phyloP scores from a whole-genome alignment of 2,329 filamentous ascomycete genomes.

The Dactylellina leptospora region DNA sequence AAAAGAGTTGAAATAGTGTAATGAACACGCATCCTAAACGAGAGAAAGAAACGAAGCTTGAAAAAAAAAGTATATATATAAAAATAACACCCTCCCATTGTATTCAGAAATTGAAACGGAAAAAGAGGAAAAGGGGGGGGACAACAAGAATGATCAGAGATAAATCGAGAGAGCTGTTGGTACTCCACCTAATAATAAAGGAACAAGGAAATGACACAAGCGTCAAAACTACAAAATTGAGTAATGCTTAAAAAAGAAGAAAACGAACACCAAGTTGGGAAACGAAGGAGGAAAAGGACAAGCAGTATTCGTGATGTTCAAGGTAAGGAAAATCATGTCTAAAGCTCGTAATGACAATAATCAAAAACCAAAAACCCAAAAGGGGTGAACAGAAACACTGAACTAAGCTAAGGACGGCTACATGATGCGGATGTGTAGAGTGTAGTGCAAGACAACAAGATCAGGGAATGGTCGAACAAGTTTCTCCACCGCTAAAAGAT shows the following conservation, averaged over 20 bases:
- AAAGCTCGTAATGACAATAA: constrained; percentile 53
- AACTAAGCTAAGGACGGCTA: constrained; percentile 16
- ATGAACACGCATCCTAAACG: constrained; percentile 39
- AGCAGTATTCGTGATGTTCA: constrained; percentile 54
- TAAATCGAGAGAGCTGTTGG: constrained; percentile 18
- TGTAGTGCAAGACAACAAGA: neutral
- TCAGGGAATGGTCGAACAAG: neutral
- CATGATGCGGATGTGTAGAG: neutral
- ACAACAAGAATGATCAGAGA: constrained; percentile 12
- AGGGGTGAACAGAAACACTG: neutral
- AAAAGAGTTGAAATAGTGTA: constrained; percentile 21
- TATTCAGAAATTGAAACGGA: constrained; percentile 24
- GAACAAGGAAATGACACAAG: constrained; percentile 10
- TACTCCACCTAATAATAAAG: constrained; percentile 42
- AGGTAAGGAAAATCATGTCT: constrained; percentile 50
- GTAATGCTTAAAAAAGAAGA: constrained; percentile 13
- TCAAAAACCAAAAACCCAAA: constrained; percentile 10
- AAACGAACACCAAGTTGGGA: constrained; percentile 51
- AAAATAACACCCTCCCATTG: constrained; percentile 50
- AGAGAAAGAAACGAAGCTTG: constrained; percentile 24
- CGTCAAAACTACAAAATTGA: constrained; percentile 45
- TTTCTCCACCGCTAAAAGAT: too few species aligned
- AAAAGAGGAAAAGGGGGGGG: constrained; percentile 6
- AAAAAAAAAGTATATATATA: constrained; percentile 23
- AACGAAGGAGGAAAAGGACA: constrained; percentile 52